phyloP scores from a whole-genome alignment of 2,329 filamentous ascomycete species.

The Penicillium fuscoglaucum region DNA sequence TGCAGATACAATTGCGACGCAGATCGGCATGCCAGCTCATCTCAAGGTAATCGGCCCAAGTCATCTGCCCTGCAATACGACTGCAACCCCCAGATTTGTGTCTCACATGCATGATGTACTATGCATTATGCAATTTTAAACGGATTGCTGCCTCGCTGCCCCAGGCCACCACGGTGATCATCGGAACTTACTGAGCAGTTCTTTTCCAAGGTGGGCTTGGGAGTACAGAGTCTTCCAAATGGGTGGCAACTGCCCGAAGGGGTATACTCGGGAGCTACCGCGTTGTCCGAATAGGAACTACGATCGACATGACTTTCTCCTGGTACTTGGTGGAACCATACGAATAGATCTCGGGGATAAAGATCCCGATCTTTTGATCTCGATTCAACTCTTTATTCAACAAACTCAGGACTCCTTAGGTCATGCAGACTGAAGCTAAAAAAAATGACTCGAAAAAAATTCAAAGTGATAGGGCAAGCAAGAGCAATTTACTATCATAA shows the following conservation, averaged over 20 bases:
- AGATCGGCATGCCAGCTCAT: slow-evolving; percentile 4
- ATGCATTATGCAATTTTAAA: neutral
- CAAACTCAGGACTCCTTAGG: neutral
- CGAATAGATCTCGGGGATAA: slow-evolving; percentile 6
- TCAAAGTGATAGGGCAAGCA: neutral
- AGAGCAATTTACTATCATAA: slow-evolving; percentile 8
- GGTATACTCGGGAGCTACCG: neutral
- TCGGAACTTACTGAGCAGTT: neutral
- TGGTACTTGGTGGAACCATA: neutral
- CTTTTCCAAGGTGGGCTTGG: neutral
- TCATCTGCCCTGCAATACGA: neutral
- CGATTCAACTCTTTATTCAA: neutral
- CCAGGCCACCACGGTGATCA: neutral
- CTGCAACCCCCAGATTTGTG: neutral
- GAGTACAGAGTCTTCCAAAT: neutral
- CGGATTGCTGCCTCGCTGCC: neutral
- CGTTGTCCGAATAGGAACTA: neutral
- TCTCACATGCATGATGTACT: slow-evolving; percentile 3
- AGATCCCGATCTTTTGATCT: neutral
- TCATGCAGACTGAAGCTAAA: neutral
- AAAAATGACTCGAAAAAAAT: neutral
- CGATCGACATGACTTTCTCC: neutral
- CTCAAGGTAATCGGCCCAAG: neutral
- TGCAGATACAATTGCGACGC: neutral
- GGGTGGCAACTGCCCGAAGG: neutral